Evolutionary conservation across 768 basidiomycete genomes (phyloP).

Genomic region (Calocera viscosa): DNA sequence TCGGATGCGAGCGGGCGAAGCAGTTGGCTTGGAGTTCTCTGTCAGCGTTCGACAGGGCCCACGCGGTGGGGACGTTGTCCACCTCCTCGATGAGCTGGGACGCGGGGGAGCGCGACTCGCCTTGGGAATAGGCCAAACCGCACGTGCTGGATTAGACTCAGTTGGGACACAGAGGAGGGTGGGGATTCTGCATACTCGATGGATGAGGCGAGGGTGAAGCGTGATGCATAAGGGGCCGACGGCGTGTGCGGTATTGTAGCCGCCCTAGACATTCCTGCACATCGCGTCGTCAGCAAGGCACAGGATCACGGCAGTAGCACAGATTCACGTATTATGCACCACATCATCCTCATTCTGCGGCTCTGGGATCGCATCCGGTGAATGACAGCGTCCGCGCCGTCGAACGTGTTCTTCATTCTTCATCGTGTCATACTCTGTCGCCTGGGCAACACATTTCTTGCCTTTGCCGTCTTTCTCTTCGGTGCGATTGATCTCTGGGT

Average conservation of each 20-base stretch:
- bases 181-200: slow-evolving; percentile 31
- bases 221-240: slow-evolving; percentile 38
- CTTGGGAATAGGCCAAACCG: slow-evolving; percentile 12
- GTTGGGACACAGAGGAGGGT: background rate
- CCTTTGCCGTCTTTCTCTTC: background rate
- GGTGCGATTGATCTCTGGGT: background rate
- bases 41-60: slow-evolving; percentile 46
- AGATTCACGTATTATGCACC: background rate
- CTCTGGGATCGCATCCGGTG: slow-evolving; percentile 40
- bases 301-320: background rate
- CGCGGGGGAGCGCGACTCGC: slow-evolving; percentile 36
- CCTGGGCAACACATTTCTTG: slow-evolving; percentile 27
- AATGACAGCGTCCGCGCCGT: slow-evolving; percentile 45
- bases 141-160: background rate
- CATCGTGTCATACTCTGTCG: slow-evolving; percentile 37
- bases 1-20: slow-evolving; percentile 47
- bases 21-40: slow-evolving; percentile 56
- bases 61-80: slow-evolving; percentile 50
- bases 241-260: background rate
- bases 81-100: slow-evolving; percentile 51
- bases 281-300: background rate
- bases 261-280: background rate
- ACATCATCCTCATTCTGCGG: slow-evolving; percentile 40
- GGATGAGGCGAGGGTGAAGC: slow-evolving; percentile 51
- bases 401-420: slow-evolving; percentile 34